Conservation (phyloP, 2,329 filamentous ascomycete genomes). For the Neobulgaria alba region DNA sequence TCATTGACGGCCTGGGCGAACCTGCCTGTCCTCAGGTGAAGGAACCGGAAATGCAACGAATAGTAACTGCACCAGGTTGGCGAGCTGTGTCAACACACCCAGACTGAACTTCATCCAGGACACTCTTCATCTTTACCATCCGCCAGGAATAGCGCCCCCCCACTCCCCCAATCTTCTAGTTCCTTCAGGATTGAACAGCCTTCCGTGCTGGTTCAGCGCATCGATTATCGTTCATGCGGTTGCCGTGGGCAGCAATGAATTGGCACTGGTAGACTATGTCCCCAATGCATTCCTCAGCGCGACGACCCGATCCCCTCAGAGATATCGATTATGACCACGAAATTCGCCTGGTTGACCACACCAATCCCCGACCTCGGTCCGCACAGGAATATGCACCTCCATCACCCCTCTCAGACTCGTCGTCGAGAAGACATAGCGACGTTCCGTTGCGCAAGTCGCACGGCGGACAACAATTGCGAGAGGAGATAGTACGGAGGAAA, state of each 20-base stretch:
- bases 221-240: too few relatives aligned
- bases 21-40: too few relatives aligned
- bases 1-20: too few relatives aligned
- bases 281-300: conserved; percentile 27
- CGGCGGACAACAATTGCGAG: conserved; percentile 14
- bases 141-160: too few relatives aligned
- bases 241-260: conserved; percentile 15
- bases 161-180: too few relatives aligned
- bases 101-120: too few relatives aligned
- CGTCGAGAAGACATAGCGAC: conserved; percentile 20
- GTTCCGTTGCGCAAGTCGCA: conserved; percentile 17
- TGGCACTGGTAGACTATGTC: conserved; percentile 18
- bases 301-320: conserved; percentile 45
- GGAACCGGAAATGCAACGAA: too few relatives aligned
- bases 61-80: too few relatives aligned
- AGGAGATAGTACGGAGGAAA: conserved; percentile 22
- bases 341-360: conserved; percentile 56
- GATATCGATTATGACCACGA: conserved; percentile 62
- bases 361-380: conserved; percentile 8
- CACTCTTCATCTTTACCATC: too few relatives aligned
- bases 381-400: conserved; percentile 1
- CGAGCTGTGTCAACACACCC: too few relatives aligned
- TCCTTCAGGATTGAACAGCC: not conserved
- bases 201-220: too few relatives aligned
- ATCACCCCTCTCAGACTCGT: conserved; percentile 14